Percentiles rank a stretch among this genome's conserved stretches.
phyloP scores from a whole-genome alignment of 768 basidiomycete genomes.

The Cyathus striatus region DNA sequence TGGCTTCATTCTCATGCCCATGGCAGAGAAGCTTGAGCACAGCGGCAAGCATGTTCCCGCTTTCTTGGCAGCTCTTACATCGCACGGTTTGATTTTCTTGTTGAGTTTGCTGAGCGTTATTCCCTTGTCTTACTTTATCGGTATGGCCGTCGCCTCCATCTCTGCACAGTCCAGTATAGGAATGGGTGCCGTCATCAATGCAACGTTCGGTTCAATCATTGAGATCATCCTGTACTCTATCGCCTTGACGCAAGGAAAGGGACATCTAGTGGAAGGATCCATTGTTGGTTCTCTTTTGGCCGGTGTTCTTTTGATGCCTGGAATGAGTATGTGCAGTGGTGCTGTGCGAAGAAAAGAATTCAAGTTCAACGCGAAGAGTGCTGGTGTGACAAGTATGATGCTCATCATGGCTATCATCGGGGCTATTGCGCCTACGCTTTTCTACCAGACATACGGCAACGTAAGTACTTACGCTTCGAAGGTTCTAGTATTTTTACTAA shows the following conservation, averaged over 20 bases:
- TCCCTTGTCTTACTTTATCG: constrained; percentile 97
- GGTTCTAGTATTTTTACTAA: constrained; percentile 1
- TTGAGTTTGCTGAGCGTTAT: constrained; percentile 88
- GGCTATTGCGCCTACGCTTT: constrained; percentile 88
- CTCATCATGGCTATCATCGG: constrained; percentile 99
- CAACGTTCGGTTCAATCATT: constrained; percentile 97
- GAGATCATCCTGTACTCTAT: constrained; percentile 93
- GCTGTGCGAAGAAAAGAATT: constrained; percentile 91
- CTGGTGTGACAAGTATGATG: constrained; percentile 99
- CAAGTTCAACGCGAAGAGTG: constrained; percentile 98
- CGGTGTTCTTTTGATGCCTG: constrained; percentile 96
- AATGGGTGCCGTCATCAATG: constrained; percentile 99
- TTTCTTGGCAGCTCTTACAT: constrained; percentile 64
- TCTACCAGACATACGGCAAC: constrained; percentile 97
- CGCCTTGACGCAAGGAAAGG: constrained; percentile 86
- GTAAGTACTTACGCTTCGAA: constrained; percentile 44
- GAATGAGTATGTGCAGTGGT: constrained; percentile 89
- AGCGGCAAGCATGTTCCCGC: constrained; percentile 54
- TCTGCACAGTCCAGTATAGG: constrained; percentile 98
- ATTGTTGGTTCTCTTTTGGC: constrained; percentile 95
- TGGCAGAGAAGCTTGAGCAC: constrained; percentile 57
- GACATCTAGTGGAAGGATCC: constrained; percentile 92
- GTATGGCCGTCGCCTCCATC: constrained; percentile 98
- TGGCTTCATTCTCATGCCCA: constrained; percentile 73
- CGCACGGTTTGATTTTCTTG: constrained; percentile 76